phyloP scores from a whole-genome alignment of 1,284 basidiomycete species.

The Pseudozyma thailandica region DNA sequence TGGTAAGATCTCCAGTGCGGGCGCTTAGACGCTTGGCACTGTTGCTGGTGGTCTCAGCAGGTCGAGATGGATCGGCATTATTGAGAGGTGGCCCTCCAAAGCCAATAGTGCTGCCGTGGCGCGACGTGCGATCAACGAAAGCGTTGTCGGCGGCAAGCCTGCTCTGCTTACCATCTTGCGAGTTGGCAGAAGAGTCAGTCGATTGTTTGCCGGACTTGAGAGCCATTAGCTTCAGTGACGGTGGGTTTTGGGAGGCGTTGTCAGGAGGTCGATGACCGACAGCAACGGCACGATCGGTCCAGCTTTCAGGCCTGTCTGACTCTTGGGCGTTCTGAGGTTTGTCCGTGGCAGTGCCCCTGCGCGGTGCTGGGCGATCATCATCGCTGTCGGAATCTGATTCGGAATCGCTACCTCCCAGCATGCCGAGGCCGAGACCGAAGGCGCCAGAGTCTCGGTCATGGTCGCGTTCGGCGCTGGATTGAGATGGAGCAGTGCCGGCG shows the following conservation, averaged over 20 bases:
- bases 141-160: conserved; percentile 35
- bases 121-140: conserved; percentile 41
- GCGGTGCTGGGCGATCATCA: conserved; percentile 24
- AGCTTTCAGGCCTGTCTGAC: conserved; percentile 42
- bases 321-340: conserved; percentile 4
- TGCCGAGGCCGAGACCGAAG: conserved; percentile 53
- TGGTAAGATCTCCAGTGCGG: conserved; percentile 47
- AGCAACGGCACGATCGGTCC: conserved; percentile 57
- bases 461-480: neutral
- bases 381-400: conserved; percentile 53
- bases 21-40: conserved; percentile 36
- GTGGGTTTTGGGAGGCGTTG: conserved; percentile 61
- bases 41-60: conserved; percentile 2
- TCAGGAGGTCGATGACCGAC: conserved; percentile 61
- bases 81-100: conserved; percentile 26
- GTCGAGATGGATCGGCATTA: neutral
- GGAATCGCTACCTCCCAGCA: conserved; percentile 44
- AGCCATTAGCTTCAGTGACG: conserved; percentile 58
- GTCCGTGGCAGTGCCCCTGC: conserved; percentile 5
- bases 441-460: conserved; percentile 48
- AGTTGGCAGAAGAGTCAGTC: conserved; percentile 10
- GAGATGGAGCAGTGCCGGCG: conserved; percentile 15
- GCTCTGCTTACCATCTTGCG: conserved; percentile 28
- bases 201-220: conserved; percentile 53
- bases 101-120: conserved; percentile 56